phyloP scores from a whole-genome alignment of 2,329 filamentous ascomycete species.

The Penicillium nordicum region DNA sequence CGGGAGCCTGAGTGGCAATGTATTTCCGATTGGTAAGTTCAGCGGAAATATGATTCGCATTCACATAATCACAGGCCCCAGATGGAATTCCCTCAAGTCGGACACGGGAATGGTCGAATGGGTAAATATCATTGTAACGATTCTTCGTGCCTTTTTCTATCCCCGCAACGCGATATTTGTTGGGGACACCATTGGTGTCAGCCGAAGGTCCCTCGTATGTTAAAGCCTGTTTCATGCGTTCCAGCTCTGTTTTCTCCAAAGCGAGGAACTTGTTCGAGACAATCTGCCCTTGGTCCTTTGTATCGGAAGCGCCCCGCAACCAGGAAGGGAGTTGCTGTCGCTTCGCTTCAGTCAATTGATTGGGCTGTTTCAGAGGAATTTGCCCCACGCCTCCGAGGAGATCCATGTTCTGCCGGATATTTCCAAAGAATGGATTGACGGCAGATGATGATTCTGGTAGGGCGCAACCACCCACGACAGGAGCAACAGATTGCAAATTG shows the following conservation, averaged over 20 bases:
- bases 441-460: constrained; percentile 66
- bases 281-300: constrained; percentile 68
- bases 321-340: constrained; percentile 65
- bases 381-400: constrained; percentile 90
- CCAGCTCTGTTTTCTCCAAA: constrained; percentile 81
- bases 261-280: constrained; percentile 79
- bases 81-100: constrained; percentile 65
- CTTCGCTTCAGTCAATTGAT: constrained; percentile 47
- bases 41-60: constrained; percentile 81
- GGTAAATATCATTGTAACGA: constrained; percentile 95
- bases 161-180: constrained; percentile 71
- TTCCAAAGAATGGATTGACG: constrained; percentile 87
- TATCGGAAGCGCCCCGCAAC: constrained; percentile 67
- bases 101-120: constrained; percentile 90
- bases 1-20: constrained; percentile 90
- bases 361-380: constrained; percentile 59
- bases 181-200: constrained; percentile 37
- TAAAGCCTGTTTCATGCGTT: constrained; percentile 84
- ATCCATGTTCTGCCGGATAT: constrained; percentile 96
- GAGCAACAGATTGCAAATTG: constrained; percentile 57
- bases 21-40: constrained; percentile 84
- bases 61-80: constrained; percentile 86
- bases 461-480: constrained; percentile 84
- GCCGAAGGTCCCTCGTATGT: constrained; percentile 56
- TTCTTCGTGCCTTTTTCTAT: constrained; percentile 96